phyloP scores from a whole-genome alignment of 176 grass and related monocot species.

The Raddia distichophylla region DNA sequence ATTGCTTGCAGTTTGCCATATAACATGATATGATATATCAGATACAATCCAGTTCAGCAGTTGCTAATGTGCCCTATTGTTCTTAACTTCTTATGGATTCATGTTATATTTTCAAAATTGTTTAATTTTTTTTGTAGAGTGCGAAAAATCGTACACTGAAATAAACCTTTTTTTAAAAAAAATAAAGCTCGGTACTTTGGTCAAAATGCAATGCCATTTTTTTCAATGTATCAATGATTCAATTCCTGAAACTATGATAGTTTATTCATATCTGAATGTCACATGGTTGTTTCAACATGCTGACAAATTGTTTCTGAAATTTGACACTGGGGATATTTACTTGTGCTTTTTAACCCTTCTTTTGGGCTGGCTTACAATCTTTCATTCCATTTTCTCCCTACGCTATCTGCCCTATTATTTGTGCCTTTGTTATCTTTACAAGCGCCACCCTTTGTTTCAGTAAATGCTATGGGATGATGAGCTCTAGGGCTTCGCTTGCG shows the following conservation, averaged over 20 bases:
- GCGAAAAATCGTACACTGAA: background rate
- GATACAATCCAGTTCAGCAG: background rate
- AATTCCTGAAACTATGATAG: background rate
- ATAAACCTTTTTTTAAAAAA: background rate
- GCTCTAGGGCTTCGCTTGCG: background rate
- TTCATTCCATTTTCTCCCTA: background rate
- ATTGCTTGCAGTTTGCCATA: background rate
- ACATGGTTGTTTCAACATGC: background rate
- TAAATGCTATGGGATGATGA: background rate
- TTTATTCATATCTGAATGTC: background rate
- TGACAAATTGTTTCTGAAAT: background rate
- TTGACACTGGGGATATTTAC: background rate
- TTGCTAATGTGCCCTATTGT: background rate
- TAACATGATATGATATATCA: background rate
- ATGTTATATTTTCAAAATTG: background rate
- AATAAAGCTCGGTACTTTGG: no score
- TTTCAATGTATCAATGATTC: background rate
- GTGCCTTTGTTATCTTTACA: background rate
- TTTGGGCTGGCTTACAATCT: background rate
- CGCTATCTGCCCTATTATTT: background rate
- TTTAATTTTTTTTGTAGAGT: background rate
- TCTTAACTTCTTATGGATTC: background rate
- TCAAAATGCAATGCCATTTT: no score
- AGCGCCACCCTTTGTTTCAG: conserved; percentile 5
- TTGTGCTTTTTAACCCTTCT: background rate